Base-by-base conservation (phyloP, 2,329 filamentous ascomycete species). In the Aspergillus puulaauensis region DNA sequence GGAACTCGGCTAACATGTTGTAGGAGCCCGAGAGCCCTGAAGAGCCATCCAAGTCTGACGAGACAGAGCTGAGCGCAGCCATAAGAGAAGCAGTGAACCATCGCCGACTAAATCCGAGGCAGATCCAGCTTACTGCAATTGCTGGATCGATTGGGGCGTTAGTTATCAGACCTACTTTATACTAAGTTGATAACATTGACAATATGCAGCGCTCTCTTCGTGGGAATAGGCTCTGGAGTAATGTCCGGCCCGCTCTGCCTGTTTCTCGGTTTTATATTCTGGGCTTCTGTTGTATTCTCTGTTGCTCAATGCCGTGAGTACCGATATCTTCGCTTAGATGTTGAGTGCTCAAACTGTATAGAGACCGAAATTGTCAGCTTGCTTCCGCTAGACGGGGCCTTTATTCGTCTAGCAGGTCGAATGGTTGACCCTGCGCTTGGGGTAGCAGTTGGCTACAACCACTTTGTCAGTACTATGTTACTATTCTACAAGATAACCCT, bases 401-500 rank as follows among this genome's bases (percentile, higher is more conserved):
- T 53, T 17, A 53, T 53, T 24, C 51, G 51, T 39, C 41, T 53
- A 17, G 51, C 51, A 24, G 51, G 41, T 12, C 51, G 51, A 15
- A 53, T 53, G 27, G 51, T 46, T 46, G 41, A 53, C 19, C 51
- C 51, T 39, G 51, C 51, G 27, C 51, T 53, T 3, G 51, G 51
- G 14, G 41, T 53, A 2, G 51, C 51, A 14, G 51, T 53, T n/a
- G 51, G 51, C 4, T 53, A 41, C 31, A 53, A 53, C 37, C 51
- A 53, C 19, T 53, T 53, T 35, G 51, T 53, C 12, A 46, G 51
- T 53, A 17, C 3, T 19, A 3, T 41, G 23, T 14, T 15, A 37
- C 11, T 4, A 33, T 15, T 43, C 3, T 15, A 6, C n/a, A 43
- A 3, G 49, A 15, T 2, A 4, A 7, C 6, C n/a, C 3, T 12